Conservation (phyloP, 2,329 filamentous ascomycete genomes). For the Plectosphaerella sp. region DNA sequence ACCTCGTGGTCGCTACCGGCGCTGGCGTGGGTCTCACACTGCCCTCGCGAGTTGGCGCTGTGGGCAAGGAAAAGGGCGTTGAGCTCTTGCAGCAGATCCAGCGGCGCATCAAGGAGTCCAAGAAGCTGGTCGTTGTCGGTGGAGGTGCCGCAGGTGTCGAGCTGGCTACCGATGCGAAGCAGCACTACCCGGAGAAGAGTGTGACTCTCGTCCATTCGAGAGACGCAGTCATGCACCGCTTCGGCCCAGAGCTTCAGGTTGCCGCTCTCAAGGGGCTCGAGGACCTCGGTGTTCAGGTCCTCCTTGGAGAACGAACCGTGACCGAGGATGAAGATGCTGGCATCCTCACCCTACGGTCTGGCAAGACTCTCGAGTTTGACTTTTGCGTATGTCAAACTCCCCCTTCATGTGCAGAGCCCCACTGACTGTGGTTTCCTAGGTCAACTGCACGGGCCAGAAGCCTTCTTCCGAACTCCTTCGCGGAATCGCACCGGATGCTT, state of each 20-base stretch:
- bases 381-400: slow-evolving; percentile 34
- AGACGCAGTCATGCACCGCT: slow-evolving; percentile 45
- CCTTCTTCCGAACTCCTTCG: slow-evolving; percentile 48
- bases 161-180: slow-evolving; percentile 55
- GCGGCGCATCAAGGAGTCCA: slow-evolving; percentile 33
- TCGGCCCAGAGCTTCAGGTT: slow-evolving; percentile 35
- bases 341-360: slow-evolving; percentile 39
- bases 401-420: slow-evolving; percentile 2
- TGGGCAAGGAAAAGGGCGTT: slow-evolving; percentile 37
- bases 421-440: slow-evolving; percentile 26
- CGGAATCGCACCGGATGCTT: slow-evolving; percentile 33
- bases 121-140: slow-evolving; percentile 46
- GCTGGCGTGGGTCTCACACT: slow-evolving; percentile 36
- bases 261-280: slow-evolving; percentile 35
- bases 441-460: slow-evolving; percentile 56
- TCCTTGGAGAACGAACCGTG: slow-evolving; percentile 45
- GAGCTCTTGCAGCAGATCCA: slow-evolving; percentile 41
- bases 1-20: slow-evolving; percentile 55
- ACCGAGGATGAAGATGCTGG: slow-evolving; percentile 28
- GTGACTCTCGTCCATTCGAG: slow-evolving; percentile 57
- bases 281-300: slow-evolving; percentile 41
- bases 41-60: slow-evolving; percentile 41
- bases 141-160: slow-evolving; percentile 60
- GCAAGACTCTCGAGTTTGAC: slow-evolving; percentile 41
- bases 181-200: slow-evolving; percentile 48